Percentiles rank a stretch among this genome's conserved stretches.
phyloP scores from a whole-genome alignment of 2,329 filamentous ascomycete genomes.

The Penicillium decumbens region DNA sequence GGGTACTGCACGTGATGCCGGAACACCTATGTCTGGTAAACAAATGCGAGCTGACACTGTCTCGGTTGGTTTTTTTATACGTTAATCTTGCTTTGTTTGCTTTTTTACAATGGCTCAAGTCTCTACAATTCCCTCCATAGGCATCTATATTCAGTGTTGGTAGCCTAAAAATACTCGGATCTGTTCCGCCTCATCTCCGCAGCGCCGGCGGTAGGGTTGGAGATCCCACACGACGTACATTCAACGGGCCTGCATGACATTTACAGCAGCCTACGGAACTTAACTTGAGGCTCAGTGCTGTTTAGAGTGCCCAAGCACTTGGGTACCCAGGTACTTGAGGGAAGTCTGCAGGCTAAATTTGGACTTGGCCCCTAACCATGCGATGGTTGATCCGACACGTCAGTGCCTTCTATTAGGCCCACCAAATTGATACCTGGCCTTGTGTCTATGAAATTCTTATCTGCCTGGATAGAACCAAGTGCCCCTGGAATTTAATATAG shows the following conservation, averaged over 20 bases:
- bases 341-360: slow-evolving; percentile 12
- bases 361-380: slow-evolving; percentile 16
- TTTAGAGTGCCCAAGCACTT: not conserved
- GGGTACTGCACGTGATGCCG: slow-evolving; percentile 25
- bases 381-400: slow-evolving; percentile 15
- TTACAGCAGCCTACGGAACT: slow-evolving; percentile 2
- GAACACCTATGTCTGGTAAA: slow-evolving; percentile 16
- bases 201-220: slow-evolving; percentile 2
- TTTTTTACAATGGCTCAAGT: not conserved
- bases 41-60: slow-evolving; percentile 1
- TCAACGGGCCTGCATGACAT: slow-evolving; percentile 13
- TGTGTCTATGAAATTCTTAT: not conserved
- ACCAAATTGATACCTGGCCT: not conserved
- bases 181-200: not conserved
- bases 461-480: not conserved
- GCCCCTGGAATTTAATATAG: not conserved
- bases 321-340: not conserved
- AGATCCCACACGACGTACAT: slow-evolving; percentile 7
- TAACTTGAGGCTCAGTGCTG: slow-evolving; percentile 3
- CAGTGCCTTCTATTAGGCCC: slow-evolving; percentile 5
- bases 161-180: slow-evolving; percentile 3
- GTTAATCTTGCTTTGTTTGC: not conserved
- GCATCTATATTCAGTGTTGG: slow-evolving; percentile 6
- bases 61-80: not conserved
- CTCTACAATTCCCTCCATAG: not conserved